Percentiles rank a stretch among this genome's conserved stretches.
phyloP scores from a whole-genome alignment of 208 protist genomes.

The Porcisia hertigi region DNA sequence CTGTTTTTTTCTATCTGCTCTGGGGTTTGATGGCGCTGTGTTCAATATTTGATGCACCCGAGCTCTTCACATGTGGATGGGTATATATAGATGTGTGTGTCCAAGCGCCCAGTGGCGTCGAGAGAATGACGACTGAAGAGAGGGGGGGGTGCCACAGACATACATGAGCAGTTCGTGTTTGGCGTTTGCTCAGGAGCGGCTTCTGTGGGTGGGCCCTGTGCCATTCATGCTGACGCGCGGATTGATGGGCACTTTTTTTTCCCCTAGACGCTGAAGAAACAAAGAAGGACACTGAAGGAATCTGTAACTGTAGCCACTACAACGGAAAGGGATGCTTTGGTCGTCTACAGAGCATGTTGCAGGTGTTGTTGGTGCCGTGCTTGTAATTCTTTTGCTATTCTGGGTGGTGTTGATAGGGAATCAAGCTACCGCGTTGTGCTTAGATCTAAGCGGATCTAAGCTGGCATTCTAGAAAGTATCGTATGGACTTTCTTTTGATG shows the following conservation, averaged over 20 bases:
- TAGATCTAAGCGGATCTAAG: neutral
- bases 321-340: neutral
- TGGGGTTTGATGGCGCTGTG: neutral
- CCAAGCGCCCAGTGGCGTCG: neutral
- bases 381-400: neutral
- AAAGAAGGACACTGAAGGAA: neutral
- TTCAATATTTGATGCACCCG: neutral
- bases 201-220: neutral
- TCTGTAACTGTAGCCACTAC: neutral
- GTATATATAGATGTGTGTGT: conserved; percentile 7
- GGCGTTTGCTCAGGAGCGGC: neutral
- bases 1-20: no score
- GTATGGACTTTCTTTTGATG: neutral
- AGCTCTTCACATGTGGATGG: neutral
- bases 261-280: neutral
- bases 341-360: neutral
- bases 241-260: no score
- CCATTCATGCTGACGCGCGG: neutral
- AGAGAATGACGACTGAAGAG: neutral
- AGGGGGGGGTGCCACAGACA: neutral
- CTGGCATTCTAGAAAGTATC: neutral
- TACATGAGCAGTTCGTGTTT: neutral
- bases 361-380: no score
- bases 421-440: neutral
- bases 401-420: neutral